Evolutionary conservation across 306 rosid genomes (phyloP).

Genomic region (Citrullus mucosospermus): DNA sequence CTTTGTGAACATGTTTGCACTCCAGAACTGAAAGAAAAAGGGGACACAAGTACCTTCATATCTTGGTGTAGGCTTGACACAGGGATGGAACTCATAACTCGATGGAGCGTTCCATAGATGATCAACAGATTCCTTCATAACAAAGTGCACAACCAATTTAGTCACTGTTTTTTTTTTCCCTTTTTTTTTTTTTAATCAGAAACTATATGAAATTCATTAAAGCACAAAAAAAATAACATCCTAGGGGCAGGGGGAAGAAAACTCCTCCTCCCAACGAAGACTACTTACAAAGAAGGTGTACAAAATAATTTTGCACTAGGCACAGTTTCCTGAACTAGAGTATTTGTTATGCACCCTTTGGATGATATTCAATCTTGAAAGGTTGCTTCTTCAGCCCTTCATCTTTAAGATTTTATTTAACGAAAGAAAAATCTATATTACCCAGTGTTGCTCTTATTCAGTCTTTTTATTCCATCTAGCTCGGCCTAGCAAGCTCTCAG

Average conservation of each 20-base stretch:
- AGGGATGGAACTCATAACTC: constrained; percentile 39
- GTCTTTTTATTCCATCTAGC: too few species aligned
- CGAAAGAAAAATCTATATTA: background rate
- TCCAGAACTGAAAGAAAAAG: background rate
- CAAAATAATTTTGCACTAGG: background rate
- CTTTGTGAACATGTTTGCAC: background rate
- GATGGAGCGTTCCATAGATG: constrained; percentile 59
- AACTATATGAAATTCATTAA: too few species aligned
- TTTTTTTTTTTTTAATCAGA: too few species aligned
- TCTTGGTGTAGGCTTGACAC: constrained; percentile 59
- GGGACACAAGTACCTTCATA: constrained; percentile 45
- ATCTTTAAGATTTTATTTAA: background rate
- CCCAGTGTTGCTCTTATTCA: background rate
- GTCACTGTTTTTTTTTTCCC: background rate
- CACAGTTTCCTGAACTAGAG: background rate
- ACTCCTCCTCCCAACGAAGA: too few species aligned
- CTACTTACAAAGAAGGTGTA: background rate
- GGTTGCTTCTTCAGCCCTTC: background rate
- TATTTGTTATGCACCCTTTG: background rate
- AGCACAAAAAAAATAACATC: too few species aligned
- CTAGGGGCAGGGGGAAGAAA: too few species aligned
- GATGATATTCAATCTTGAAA: background rate
- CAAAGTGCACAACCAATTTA: background rate
- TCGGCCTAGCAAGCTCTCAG: too few species aligned
- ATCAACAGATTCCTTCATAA: constrained; percentile 13